Evolutionary conservation across 345 rosid genomes (phyloP), one percentile per base, ranked within the genome.

Genomic region (Gossypium sturtianum): DNA sequence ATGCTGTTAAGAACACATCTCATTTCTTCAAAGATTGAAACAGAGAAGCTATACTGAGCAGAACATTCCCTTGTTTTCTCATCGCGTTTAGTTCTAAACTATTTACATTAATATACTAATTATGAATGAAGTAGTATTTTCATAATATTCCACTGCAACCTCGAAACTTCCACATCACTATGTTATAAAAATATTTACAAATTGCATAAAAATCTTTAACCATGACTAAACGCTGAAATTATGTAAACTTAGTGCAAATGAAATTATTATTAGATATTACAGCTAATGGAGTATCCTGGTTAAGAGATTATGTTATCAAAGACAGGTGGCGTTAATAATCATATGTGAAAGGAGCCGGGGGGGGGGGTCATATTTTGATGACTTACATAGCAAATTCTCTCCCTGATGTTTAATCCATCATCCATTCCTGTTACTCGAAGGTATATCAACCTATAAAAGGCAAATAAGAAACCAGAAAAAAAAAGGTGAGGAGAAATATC

Each of bases 381-480:
- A 84, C 93, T 83, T 83, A 95, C 99, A 80, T 82, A 91, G 74
- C 82, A 87, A 79, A 91, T 80, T 79, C 99, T 91, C 85, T 95
- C 99, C 86, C 91, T 93, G 85, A 88, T 82, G 82, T 78, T 88
- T 77, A 95, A 76, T 59, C 96, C 97, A 66, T 93, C 91, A 72
- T 91, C 91, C 99, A 95, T 95, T 79, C 98, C 99, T 53, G 91
- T 89, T 66, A 95, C 99, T 82, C 87, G 89, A 51, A 94, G 94
- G 80, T 92, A 91, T 75, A 89, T 84, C 84, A 94, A 83, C 79
- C 98, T 94, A 78, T 77, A 85, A 63, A 75, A 75, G 9, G 66
- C 78, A 82, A 71, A 70, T 34, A 65, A 65, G 76, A 57, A 65
- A 61, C 9, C 6, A 65, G n/a, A 29, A 19, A n/a, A 1, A 65